Base-by-base conservation (phyloP, 2,329 filamentous ascomycete species). In the Fusarium nurragi region DNA sequence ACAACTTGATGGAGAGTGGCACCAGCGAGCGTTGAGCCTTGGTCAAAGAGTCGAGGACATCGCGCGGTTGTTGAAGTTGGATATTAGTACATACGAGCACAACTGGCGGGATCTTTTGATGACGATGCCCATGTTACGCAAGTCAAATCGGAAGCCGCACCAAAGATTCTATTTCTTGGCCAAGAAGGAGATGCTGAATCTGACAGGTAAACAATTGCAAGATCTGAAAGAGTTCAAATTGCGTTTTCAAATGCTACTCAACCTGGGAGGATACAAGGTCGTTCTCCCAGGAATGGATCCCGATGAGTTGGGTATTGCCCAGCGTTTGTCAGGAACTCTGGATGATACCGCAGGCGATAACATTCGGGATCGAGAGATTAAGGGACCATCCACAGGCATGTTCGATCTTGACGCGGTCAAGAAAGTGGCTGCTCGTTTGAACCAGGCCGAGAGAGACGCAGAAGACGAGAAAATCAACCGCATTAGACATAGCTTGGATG, bases 81-180 rank as follows among this genome's bases (percentile, higher is more conserved):
- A 68, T 26, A 30, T 19, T 7, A 37, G 19, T 4, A n/a, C 23
- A 11, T 46, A 54, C 9, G 26, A 58, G 19, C n/a, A 18, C 11
- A 50, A 62, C 23, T 73, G 71, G 71, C 61, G 65, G 11, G 62
- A 68, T 12, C 32, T 68, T 22, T 49, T 73, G 18, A 23, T 45
- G 21, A 67, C 71, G 10, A 49, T 73, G 26, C 71, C 71, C 7
- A 63, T 64, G 62, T 32, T 71, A 37, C 71, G 71, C 21, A 71
- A 69, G 41, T 65, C 63, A 9, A 50, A 53, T n/a, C 47, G 63
- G 28, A 64, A 46, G 21, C 49, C 56, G 4, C 56, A 64, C 23
- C 63, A 71, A 34, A 57, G 54, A 25, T 63, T 59, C 48, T 67
- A 51, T 23, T 64, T 68, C 34, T 50, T 71, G 9, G 65, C 69